These are phyloP conservation scores for Teunomyces cretensis DNA, from an alignment of 805 yeast genomes.

Conservation along the genomic window DNA sequence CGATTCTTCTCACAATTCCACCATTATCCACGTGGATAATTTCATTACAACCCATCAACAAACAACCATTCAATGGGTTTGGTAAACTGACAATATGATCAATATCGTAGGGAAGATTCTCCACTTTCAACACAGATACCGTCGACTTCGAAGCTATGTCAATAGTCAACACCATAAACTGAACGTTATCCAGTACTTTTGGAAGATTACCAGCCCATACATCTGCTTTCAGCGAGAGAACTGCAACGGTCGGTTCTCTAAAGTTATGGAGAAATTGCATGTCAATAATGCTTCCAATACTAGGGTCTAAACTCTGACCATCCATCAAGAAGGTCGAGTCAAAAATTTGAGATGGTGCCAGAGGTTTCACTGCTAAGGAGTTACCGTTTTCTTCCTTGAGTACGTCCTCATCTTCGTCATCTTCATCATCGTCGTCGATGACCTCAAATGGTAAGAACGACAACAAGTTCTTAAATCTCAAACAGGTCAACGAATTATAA, in stretches of 20 bases:
- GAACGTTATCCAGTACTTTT: conserved; percentile 59
- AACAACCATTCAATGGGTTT: conserved; percentile 66
- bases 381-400: conserved; percentile 7
- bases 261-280: conserved; percentile 71
- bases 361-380: background rate
- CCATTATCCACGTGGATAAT: conserved; percentile 76
- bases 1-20: conserved; percentile 63
- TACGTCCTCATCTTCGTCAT: conserved; percentile 37
- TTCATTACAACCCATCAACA: conserved; percentile 73
- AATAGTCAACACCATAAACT: conserved; percentile 63
- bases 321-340: conserved; percentile 59
- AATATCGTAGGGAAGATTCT: conserved; percentile 72
- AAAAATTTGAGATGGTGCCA: conserved; percentile 26
- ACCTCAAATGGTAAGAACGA: conserved; percentile 67
- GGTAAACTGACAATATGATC: conserved; percentile 63
- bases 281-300: conserved; percentile 65
- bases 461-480: conserved; percentile 64
- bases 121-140: conserved; percentile 64
- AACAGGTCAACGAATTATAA: conserved; percentile 48
- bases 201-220: conserved; percentile 82
- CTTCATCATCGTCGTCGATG: conserved; percentile 41
- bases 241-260: conserved; percentile 78
- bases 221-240: conserved; percentile 52
- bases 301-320: conserved; percentile 54
- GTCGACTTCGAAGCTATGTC: conserved; percentile 59